Conservation (phyloP, 225 moss, liverwort and hornwort genomes). For the Bryum argenteum region DNA sequence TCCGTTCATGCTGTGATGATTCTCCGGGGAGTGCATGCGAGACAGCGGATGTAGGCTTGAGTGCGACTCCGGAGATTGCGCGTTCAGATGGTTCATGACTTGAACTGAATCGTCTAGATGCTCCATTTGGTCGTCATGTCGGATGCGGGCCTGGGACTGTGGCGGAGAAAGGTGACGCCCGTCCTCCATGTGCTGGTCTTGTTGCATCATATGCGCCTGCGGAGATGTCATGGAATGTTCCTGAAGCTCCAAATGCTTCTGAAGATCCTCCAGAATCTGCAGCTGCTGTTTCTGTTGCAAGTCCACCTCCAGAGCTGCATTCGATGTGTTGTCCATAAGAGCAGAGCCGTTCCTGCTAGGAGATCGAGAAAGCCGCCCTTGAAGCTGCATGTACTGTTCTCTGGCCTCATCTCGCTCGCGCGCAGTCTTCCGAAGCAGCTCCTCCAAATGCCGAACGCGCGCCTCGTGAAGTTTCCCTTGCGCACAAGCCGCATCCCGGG, state of each 20-base stretch:
- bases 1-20: slow-evolving; percentile 45
- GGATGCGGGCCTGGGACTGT: slow-evolving; percentile 44
- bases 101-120: slow-evolving; percentile 48
- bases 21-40: slow-evolving; percentile 54
- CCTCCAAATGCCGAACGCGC: slow-evolving; percentile 84
- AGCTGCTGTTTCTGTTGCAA: slow-evolving; percentile 60
- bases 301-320: slow-evolving; percentile 46
- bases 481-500: slow-evolving; percentile 61
- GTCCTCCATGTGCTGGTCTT: slow-evolving; percentile 63
- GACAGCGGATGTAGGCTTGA: slow-evolving; percentile 51
- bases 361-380: slow-evolving; percentile 58
- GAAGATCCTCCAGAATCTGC: slow-evolving; percentile 55
- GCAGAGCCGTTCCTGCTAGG: slow-evolving; percentile 61
- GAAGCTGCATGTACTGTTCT: slow-evolving; percentile 66
- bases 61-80: slow-evolving; percentile 51
- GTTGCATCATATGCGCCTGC: slow-evolving; percentile 42
- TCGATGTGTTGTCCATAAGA: slow-evolving; percentile 41
- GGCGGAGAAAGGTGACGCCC: slow-evolving; percentile 49
- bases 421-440: slow-evolving; percentile 56
- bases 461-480: slow-evolving; percentile 72
- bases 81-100: slow-evolving; percentile 45
- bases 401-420: slow-evolving; percentile 83
- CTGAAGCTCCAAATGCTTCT: slow-evolving; percentile 73
- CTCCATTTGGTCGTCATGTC: slow-evolving; percentile 53
- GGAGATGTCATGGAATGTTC: slow-evolving; percentile 45